Evolutionary conservation across 2,329 filamentous ascomycete species (phyloP).

Genomic region (Aureobasidium namibiae): DNA sequence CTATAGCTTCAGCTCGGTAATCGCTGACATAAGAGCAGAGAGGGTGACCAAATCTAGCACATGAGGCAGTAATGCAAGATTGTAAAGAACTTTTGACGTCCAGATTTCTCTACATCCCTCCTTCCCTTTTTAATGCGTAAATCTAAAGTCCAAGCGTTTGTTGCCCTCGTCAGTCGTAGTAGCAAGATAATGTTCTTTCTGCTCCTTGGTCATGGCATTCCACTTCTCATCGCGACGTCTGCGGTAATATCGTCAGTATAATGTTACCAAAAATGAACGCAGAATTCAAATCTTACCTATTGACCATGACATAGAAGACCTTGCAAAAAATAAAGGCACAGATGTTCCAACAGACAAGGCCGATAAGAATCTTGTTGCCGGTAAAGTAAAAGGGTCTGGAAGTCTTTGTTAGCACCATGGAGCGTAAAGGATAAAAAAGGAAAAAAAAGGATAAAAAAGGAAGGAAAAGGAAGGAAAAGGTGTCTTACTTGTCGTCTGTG

Average conservation of each 20-base stretch:
- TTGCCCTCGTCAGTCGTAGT: constrained; percentile 31
- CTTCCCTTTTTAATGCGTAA: constrained; percentile 19
- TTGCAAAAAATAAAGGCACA: constrained; percentile 44
- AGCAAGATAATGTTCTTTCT: constrained; percentile 42
- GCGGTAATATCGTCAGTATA: constrained; percentile 15
- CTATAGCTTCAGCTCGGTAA: too few relatives aligned
- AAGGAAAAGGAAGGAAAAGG: constrained; percentile 19
- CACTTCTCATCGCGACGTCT: constrained; percentile 37
- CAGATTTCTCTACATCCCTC: too few relatives aligned
- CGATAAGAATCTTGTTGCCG: constrained; percentile 48
- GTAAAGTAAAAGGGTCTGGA: constrained; percentile 42
- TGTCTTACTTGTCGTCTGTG: constrained; percentile 16
- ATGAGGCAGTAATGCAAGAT: too few relatives aligned
- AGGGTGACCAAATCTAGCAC: too few relatives aligned
- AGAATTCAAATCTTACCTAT: constrained; percentile 27
- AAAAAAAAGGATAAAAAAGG: too few relatives aligned
- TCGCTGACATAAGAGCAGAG: too few relatives aligned
- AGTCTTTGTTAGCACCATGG: not conserved
- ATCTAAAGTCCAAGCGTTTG: constrained; percentile 33
- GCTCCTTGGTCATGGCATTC: constrained; percentile 41
- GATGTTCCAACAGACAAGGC: constrained; percentile 43
- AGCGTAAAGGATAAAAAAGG: too few relatives aligned
- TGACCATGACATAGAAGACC: constrained; percentile 45
- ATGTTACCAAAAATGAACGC: not conserved
- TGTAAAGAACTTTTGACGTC: too few relatives aligned